Base-by-base conservation (phyloP, 2,329 filamentous ascomycete genomes). In the Colletotrichum sp. region DNA sequence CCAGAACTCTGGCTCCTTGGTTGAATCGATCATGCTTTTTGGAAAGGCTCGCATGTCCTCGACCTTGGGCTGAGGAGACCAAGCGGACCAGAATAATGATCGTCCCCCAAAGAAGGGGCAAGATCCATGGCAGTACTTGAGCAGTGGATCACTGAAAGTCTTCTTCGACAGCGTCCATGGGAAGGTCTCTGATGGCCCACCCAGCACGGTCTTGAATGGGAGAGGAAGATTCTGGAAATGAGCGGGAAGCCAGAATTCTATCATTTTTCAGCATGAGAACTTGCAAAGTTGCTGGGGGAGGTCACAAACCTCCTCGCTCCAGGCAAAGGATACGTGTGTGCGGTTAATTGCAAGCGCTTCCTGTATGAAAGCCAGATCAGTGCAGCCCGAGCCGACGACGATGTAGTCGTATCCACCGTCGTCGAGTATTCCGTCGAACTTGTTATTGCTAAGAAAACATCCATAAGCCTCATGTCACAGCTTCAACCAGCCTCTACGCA, bases 401-500 rank as follows among this genome's bases (percentile, higher is more conserved):
- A 52, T 4, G 44, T 52, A 52, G 11, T 52, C 44, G 44, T 52
- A 22, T 52, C 13, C 44, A 1, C 44, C 44, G 9, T 52, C 44
- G 44, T 52, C 44, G 0, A 52, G n/a, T 2, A 52, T 52, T 0
- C 11, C 44, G 6, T 52, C 44, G 3, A 52, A 52, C 6, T 52
- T 52, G 0, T 2, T 52, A 2, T 52, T 52, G 44, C 44, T 48
- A 3, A 48, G 1, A 22, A 5, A n/a, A 6, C 2, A 6, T 8
- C 16, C 0, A 22, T 48, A 12, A 22, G 44, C 9, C 2, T 48
- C 1, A 7, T 13, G 44, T 16, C 44, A 48, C 4, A 3, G 11
- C 3, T 6, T 22, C 44, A 6, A 13, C 2, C n/a, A 7, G n/a
- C 1, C 0, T 48, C 1, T 13, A 52, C 44, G 1, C 0, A 52